Evolutionary conservation across 768 basidiomycete species (phyloP).

Genomic region (Cantharellus cinnabarinus): DNA sequence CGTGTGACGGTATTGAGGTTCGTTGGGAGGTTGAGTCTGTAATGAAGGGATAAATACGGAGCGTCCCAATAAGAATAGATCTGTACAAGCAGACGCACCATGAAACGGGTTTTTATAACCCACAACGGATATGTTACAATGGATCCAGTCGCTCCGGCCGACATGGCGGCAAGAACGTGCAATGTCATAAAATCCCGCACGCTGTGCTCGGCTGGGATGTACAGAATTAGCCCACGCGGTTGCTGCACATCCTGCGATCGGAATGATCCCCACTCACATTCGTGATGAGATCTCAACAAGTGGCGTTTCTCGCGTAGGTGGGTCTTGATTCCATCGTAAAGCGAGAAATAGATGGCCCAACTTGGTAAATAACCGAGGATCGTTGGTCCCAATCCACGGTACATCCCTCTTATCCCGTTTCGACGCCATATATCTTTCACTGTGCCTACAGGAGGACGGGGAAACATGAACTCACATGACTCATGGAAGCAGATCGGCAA

Average conservation of each 20-base stretch:
- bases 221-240: too few species aligned
- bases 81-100: conserved; percentile 31
- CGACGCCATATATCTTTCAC: conserved; percentile 33
- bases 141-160: conserved; percentile 82
- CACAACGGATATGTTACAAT: conserved; percentile 89
- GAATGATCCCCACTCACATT: too few species aligned
- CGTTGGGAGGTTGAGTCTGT: conserved; percentile 66
- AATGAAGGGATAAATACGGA: background rate
- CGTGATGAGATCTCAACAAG: background rate
- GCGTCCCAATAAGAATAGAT: background rate
- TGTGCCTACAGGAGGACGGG: conserved; percentile 24
- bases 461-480: conserved; percentile 6
- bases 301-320: background rate
- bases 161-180: conserved; percentile 90
- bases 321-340: conserved; percentile 90
- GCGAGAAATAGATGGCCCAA: conserved; percentile 97
- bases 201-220: conserved; percentile 8
- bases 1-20: conserved; percentile 71
- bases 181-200: conserved; percentile 65
- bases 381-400: conserved; percentile 94
- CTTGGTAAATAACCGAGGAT: conserved; percentile 93
- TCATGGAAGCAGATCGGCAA: conserved; percentile 12
- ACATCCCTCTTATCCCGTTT: conserved; percentile 73
- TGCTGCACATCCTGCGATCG: too few species aligned
- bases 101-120: conserved; percentile 98